Conservation (phyloP, 2,329 filamentous ascomycete species). For the Fusarium sp. region DNA sequence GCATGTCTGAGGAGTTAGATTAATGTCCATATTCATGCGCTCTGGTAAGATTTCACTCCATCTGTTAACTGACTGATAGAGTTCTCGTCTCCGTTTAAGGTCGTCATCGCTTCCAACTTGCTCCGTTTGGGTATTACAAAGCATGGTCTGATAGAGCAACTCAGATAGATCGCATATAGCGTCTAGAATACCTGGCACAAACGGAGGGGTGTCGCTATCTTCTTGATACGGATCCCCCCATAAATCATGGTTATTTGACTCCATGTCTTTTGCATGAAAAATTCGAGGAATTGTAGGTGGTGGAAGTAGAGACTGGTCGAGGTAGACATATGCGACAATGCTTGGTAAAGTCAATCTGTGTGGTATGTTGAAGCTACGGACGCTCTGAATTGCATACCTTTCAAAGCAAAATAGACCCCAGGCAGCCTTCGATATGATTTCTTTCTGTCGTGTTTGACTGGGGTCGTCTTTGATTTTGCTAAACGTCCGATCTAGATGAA, state of each 20-base stretch:
- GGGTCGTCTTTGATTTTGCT: conserved; percentile 11
- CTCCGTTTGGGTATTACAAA: conserved; percentile 12
- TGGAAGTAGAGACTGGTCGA: conserved; percentile 21
- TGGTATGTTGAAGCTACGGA: neutral
- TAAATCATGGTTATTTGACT: conserved; percentile 14
- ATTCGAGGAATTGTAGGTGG: conserved; percentile 19
- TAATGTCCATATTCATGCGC: conserved; percentile 23
- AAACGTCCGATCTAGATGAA: conserved; percentile 21
- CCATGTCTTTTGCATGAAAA: neutral
- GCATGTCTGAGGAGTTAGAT: conserved; percentile 29
- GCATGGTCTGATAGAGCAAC: conserved; percentile 30
- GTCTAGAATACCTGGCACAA: conserved; percentile 16
- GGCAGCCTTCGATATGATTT: conserved; percentile 22
- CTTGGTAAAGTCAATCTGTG: neutral
- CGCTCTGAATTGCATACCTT: conserved; percentile 21
- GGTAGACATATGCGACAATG: conserved; percentile 24
- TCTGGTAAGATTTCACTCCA: conserved; percentile 21
- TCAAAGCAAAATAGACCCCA: conserved; percentile 39
- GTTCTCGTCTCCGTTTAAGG: conserved; percentile 4
- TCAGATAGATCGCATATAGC: conserved; percentile 1
- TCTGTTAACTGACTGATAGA: conserved; percentile 3
- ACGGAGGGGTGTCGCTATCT: conserved; percentile 11
- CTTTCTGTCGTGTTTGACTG: neutral
- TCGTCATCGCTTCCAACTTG: conserved; percentile 11
- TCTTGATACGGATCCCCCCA: conserved; percentile 12